A percentile compares a stretch with the other conserved stretches of the same genome.
phyloP scores from a whole-genome alignment of 192 early-diverging fungal species.

The Entophlyctis luteolus region DNA sequence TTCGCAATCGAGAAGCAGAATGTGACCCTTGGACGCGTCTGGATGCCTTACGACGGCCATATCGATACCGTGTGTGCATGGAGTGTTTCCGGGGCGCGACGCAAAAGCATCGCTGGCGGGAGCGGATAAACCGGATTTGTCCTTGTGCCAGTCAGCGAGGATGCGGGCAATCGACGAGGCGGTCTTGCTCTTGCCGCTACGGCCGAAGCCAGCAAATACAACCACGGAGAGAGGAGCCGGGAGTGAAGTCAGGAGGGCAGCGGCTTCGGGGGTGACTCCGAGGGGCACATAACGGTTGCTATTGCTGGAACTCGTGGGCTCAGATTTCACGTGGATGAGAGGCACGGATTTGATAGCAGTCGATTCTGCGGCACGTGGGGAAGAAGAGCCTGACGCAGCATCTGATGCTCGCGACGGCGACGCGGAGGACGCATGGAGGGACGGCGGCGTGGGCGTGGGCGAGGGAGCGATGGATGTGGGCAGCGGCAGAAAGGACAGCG shows the following conservation, averaged over 20 bases:
- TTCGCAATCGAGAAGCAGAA: constrained; percentile 53
- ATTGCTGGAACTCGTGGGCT: constrained; percentile 12
- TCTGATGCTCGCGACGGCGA: no score
- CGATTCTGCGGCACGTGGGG: no score
- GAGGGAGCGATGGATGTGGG: no score
- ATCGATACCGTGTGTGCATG: constrained; percentile 56
- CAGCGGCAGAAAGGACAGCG: no score
- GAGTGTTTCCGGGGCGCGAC: constrained; percentile 51
- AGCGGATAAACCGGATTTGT: not conserved
- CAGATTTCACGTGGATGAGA: constrained; percentile 37
- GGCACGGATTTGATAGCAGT: no score
- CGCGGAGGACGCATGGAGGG: no score
- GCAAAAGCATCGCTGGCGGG: constrained; percentile 17
- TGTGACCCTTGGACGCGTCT: constrained; percentile 32
- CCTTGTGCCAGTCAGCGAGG: constrained; percentile 24
- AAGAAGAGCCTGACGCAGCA: no score
- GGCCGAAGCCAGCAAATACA: constrained; percentile 51
- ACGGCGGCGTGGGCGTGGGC: no score
- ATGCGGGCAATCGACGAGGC: constrained; percentile 40
- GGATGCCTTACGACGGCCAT: constrained; percentile 49
- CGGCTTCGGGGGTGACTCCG: constrained; percentile 48
- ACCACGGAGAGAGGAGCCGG: constrained; percentile 43
- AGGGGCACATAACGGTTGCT: constrained; percentile 42
- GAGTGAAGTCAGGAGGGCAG: constrained; percentile 37
- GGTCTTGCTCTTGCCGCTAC: constrained; percentile 45